Evolutionary conservation across 192 early-diverging fungal genomes (phyloP).

Genomic region (Cetraspora pellucida): DNA sequence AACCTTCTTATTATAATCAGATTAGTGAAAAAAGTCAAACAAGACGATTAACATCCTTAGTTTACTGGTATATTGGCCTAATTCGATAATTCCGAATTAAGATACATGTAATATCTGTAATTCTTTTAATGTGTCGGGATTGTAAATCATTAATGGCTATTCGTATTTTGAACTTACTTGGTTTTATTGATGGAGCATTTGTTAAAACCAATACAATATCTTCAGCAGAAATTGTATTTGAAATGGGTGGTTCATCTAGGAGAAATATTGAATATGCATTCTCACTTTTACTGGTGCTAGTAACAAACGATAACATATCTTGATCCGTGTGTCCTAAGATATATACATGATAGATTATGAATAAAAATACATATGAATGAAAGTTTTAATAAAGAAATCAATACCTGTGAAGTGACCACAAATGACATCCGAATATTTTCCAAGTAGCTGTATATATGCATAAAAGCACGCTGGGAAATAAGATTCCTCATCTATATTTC

Average conservation of each 20-base stretch:
- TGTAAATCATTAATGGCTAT: too few relatives aligned
- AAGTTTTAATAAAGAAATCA: background rate
- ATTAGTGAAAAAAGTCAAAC: too few relatives aligned
- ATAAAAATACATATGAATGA: background rate
- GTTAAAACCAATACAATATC: conserved; percentile 27
- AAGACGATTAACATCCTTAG: too few relatives aligned
- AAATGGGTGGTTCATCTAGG: conserved; percentile 19
- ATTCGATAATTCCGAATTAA: background rate
- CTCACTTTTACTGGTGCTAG: background rate
- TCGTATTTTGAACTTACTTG: conserved; percentile 24
- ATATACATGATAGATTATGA: background rate
- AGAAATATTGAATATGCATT: conserved; percentile 30
- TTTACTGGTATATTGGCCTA: background rate
- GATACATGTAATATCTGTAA: too few relatives aligned
- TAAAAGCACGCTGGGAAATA: conserved; percentile 37
- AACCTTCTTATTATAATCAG: too few relatives aligned
- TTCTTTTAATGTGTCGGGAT: too few relatives aligned
- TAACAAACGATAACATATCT: conserved; percentile 35
- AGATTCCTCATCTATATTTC: conserved; percentile 37
- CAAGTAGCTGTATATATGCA: conserved; percentile 39
- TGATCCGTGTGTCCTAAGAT: background rate
- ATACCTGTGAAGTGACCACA: conserved; percentile 47
- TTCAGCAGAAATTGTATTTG: background rate
- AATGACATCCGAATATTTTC: conserved; percentile 41
- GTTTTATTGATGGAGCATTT: conserved; percentile 43